These are phyloP conservation scores for Tetrapyrgos nigripes DNA, from an alignment of 1,284 basidiomycete species.

Conservation along the genomic window DNA sequence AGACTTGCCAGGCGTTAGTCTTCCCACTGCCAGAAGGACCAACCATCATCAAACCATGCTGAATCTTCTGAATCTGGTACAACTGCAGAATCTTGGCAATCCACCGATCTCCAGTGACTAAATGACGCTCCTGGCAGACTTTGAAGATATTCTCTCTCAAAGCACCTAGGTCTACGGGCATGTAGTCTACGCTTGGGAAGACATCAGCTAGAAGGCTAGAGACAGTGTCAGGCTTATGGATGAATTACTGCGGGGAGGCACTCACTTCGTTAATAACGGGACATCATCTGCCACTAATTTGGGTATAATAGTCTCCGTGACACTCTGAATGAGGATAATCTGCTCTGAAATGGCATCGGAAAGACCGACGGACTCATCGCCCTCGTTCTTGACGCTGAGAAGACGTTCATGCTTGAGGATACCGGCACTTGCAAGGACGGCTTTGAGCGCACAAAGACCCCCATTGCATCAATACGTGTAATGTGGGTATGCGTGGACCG, in stretches of 20 bases:
- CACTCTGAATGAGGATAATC: constrained; percentile 97
- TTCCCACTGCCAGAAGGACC: constrained; percentile 98
- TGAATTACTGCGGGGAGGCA: neutral
- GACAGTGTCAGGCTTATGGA: neutral
- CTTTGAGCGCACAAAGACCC: constrained; percentile 97
- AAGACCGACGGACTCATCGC: constrained; percentile 56
- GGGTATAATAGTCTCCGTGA: constrained; percentile 99
- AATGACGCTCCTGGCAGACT: constrained; percentile 87
- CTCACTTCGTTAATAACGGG: constrained; percentile 87
- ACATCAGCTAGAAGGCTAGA: constrained; percentile 92
- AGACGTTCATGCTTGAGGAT: constrained; percentile 95
- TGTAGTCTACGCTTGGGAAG: constrained; percentile 95
- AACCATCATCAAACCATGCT: constrained; percentile 99
- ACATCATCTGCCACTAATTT: constrained; percentile 99
- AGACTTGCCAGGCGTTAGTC: constrained; percentile 96
- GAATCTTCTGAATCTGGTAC: constrained; percentile 99
- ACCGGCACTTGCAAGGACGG: constrained; percentile 96
- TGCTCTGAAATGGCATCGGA: constrained; percentile 86
- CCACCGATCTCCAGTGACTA: constrained; percentile 91
- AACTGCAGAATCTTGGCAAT: constrained; percentile 96
- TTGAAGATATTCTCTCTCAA: constrained; percentile 86
- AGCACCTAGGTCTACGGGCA: constrained; percentile 87
- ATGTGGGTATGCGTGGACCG: too few species aligned
- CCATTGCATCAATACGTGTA: too few species aligned
- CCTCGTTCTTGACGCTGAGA: constrained; percentile 54